A percentile compares a stretch with the other conserved stretches of the same genome.
These are phyloP conservation scores for Microdochium paspali DNA, from an alignment of 2,329 filamentous ascomycete genomes.

Conservation along the genomic window DNA sequence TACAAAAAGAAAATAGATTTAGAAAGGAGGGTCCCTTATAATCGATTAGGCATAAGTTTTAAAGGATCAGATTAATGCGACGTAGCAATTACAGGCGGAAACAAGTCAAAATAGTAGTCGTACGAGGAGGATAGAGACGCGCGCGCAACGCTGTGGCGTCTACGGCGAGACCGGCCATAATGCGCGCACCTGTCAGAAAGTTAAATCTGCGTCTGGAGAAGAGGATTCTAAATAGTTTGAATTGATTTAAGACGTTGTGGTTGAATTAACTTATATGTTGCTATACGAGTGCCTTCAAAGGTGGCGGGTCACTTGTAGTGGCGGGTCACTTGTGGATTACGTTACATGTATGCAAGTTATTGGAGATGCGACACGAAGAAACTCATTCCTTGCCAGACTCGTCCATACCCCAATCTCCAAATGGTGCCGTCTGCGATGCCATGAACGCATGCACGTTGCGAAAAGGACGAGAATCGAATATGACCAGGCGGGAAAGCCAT, in stretches of 20 bases:
- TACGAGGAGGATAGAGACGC: not conserved
- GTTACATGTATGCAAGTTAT: not conserved
- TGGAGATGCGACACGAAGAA: too few relatives aligned
- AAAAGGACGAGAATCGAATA: too few relatives aligned
- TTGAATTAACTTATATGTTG: slow-evolving; percentile 1
- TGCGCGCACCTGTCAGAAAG: not conserved
- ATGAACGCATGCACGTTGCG: too few relatives aligned
- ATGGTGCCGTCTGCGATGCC: too few relatives aligned
- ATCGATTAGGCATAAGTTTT: not conserved
- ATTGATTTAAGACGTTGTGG: slow-evolving; percentile 1
- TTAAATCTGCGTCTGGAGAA: not conserved
- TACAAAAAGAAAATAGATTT: not conserved
- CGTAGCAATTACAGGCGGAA: slow-evolving; percentile 3
- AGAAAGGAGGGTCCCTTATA: not conserved
- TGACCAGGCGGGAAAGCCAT: too few relatives aligned
- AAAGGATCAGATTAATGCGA: not conserved
- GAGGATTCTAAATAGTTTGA: not conserved
- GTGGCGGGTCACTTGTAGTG: not conserved
- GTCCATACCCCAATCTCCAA: too few relatives aligned
- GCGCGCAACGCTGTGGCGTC: not conserved
- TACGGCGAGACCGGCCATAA: not conserved
- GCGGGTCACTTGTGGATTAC: not conserved
- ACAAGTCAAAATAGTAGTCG: not conserved
- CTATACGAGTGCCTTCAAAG: not conserved
- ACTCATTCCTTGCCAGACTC: too few relatives aligned